Evolutionary conservation across 2,329 filamentous ascomycete genomes (phyloP), one percentile per base, ranked within the genome.

Genomic region (Huntiella moniliformis): DNA sequence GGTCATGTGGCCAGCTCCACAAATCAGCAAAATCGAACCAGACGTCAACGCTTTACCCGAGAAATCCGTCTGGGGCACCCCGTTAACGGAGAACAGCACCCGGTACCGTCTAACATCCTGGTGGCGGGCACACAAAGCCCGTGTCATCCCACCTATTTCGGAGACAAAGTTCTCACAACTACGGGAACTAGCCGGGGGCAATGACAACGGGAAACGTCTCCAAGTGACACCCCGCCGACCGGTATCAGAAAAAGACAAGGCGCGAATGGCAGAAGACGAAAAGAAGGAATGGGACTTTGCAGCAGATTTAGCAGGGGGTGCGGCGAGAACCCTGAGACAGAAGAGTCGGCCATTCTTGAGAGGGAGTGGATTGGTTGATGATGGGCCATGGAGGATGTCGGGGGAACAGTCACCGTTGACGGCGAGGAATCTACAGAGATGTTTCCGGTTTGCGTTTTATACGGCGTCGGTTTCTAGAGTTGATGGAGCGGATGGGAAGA

Each of bases 51-150:
- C n/a, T 2, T 51, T 73, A 8, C 67, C 68, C 0, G 53, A 58
- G 11, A 55, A 56, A 34, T 73, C 69, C 42, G 60, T 63, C 4
- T 78, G 70, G 66, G 71, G 68, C 2, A 61, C 63, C 2, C 64
- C 65, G 0, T 57, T 51, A 7, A 46, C 33, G 13, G 35, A 32
- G 17, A 49, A 44, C 33, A 28, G 36, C 5, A 6, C 36, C 12
- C 34, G 35, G 38, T 49, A 49, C 22, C 36, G 42, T 13, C 39
- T 45, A n/a, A 39, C 47, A 31, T 13, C 33, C 4, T 70, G 67
- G 60, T 79, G 71, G 68, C 63, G 57, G 34, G 47, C 47, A 3
- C 54, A 62, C 12, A 58, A 67, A 1, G 56, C 63, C 10, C 70
- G 66, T 49, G 51, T 74, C 5, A 59, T 73, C 53, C 70, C 72